Base-by-base conservation (phyloP, 106 monocot genomes). In the Xerophyta viscosa region DNA sequence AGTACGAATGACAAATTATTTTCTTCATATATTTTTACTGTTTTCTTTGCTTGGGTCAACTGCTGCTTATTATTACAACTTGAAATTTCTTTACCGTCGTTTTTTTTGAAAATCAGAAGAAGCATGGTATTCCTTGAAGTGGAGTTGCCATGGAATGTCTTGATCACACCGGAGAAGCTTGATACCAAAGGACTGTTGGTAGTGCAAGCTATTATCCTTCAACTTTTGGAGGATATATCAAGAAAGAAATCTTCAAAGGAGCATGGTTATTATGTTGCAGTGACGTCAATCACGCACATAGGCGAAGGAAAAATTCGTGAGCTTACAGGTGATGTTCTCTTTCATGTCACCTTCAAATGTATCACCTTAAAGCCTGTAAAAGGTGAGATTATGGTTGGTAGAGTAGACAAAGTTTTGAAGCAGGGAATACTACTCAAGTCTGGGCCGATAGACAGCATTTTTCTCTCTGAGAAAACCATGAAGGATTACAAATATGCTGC, bases 111-210 rank as follows among this genome's bases (percentile, higher is more conserved):
- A n/a, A n/a, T n/a, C n/a, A n/a, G n/a, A n/a, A n/a, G n/a, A 45
- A 48, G 2, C 24, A 91, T 85, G 85, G 85, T 93, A 48, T 93
- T 93, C 33, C 68, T 86, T n/a, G 83, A 87, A 25, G 74, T 77
- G 8, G 79, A 87, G 20, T 66, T 93, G 62, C 52, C 73, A 54
- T 80, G 73, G 71, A 77, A 87, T 48, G 76, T 87, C 20, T 39
- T 70, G 11, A 62, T 87, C 29, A 48, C 67, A 11, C 87, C 87
- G 2, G 66, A 72, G 18, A 52, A 83, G 49, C 74, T 93, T 14
- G 62, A 64, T 28, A 20, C 76, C 0, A 67, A 77, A 47, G 83
- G 77, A 0, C 74, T 93, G 17, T 24, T 77, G 24, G 79, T 93
- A 6, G 66, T 56, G 3, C 79, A 75, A 58, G 58, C 74, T 4